Percentiles rank a stretch among this genome's conserved stretches.
These are phyloP conservation scores for Picocystis sp. DNA, from an alignment of 163 green algal species.

Conservation along the genomic window DNA sequence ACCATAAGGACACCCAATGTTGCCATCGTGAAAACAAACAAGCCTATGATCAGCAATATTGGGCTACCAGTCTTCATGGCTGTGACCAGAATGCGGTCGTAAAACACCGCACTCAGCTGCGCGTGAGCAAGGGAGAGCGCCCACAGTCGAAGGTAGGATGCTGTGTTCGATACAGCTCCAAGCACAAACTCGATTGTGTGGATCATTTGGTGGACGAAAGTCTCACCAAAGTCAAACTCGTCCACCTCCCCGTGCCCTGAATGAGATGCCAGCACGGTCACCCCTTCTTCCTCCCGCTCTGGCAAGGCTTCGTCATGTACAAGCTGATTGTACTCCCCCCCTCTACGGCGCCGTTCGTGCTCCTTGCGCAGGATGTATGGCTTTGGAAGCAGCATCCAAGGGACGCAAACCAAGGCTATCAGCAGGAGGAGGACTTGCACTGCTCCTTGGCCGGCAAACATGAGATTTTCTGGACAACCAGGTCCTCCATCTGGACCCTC, in stretches of 20 bases:
- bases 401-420: conserved; percentile 60
- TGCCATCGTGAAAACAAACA: conserved; percentile 75
- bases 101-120: conserved; percentile 95
- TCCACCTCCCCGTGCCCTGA: conserved; percentile 35
- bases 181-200: conserved; percentile 99
- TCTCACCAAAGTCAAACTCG: conserved; percentile 89
- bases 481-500: conserved; percentile 1
- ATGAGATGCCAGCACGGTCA: conserved; percentile 13
- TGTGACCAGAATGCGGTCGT: conserved; percentile 84
- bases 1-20: conserved; percentile 95
- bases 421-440: conserved; percentile 74
- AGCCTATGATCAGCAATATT: conserved; percentile 52
- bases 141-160: conserved; percentile 95
- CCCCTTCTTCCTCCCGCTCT: background rate
- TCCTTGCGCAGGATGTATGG: conserved; percentile 81
- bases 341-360: conserved; percentile 29
- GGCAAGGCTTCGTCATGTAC: conserved; percentile 3
- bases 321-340: conserved; percentile 7
- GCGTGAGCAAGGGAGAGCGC: conserved; percentile 92
- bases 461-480: conserved; percentile 44
- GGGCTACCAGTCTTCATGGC: conserved; percentile 28
- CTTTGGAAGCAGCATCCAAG: conserved; percentile 96
- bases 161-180: conserved; percentile 94
- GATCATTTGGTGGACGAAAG: conserved; percentile 91
- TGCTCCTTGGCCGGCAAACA: conserved; percentile 54